Conservation (phyloP, 2,329 filamentous ascomycete species). For the Cadophora gregata region DNA sequence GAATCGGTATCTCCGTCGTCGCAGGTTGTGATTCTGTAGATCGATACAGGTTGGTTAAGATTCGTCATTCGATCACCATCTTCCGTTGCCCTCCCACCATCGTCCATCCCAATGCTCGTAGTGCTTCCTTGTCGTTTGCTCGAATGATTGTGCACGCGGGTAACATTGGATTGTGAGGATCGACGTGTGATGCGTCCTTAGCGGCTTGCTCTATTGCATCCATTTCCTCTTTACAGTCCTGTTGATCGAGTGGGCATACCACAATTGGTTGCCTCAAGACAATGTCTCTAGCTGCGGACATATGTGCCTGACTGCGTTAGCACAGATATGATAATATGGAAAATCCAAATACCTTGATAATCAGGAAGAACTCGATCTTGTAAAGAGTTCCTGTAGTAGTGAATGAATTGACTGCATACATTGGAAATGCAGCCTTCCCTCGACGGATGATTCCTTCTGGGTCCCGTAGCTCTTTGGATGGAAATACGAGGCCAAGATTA, state of each 20-base stretch:
- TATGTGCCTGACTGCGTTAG: conserved; percentile 69
- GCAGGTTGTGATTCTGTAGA: not conserved
- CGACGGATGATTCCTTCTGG: conserved; percentile 85
- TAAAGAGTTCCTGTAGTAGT: conserved; percentile 94
- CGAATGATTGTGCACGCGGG: conserved; percentile 83
- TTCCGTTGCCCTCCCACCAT: conserved; percentile 69
- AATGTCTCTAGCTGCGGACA: conserved; percentile 89
- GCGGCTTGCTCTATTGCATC: conserved; percentile 96
- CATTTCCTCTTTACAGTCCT: conserved; percentile 98
- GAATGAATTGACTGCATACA: conserved; percentile 87
- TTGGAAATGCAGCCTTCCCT: conserved; percentile 85
- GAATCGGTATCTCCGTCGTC: conserved; percentile 17
- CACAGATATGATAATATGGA: not conserved
- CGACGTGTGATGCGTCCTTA: conserved; percentile 87
- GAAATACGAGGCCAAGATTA: conserved; percentile 89
- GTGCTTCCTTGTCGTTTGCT: conserved; percentile 72
- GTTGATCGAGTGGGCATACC: conserved; percentile 93
- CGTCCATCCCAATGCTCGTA: conserved; percentile 67
- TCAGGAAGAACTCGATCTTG: conserved; percentile 97
- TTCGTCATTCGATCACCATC: conserved; percentile 64
- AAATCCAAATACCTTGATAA: conserved; percentile 77
- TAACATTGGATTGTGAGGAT: conserved; percentile 90
- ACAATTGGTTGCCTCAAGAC: conserved; percentile 89
- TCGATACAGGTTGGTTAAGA: not conserved
- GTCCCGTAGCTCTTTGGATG: conserved; percentile 86